phyloP scores from a whole-genome alignment of 768 basidiomycete genomes.

The Coprinopsis sp. region DNA sequence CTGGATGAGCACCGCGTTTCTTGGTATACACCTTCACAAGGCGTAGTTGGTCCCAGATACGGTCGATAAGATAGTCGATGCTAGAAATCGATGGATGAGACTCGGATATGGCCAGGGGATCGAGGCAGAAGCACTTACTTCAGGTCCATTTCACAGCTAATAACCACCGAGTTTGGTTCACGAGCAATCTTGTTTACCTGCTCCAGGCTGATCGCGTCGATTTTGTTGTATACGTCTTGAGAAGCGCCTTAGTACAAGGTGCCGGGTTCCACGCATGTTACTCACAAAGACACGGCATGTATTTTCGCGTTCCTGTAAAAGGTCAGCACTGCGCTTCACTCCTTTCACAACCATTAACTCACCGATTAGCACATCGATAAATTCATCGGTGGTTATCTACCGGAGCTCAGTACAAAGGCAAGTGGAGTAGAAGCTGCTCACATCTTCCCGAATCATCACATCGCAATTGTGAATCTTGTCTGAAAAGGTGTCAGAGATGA shows the following conservation, averaged over 20 bases:
- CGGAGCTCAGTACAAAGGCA: slow-evolving; percentile 4
- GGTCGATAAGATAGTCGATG: slow-evolving; percentile 67
- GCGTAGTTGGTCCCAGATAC: slow-evolving; percentile 75
- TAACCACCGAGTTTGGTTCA: slow-evolving; percentile 83
- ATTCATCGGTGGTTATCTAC: slow-evolving; percentile 92
- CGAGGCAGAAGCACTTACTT: slow-evolving; percentile 53
- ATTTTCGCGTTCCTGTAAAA: slow-evolving; percentile 81
- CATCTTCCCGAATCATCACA: slow-evolving; percentile 98
- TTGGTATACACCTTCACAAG: slow-evolving; percentile 95
- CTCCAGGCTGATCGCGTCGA: slow-evolving; percentile 83
- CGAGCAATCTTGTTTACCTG: slow-evolving; percentile 79
- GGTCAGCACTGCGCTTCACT: neutral
- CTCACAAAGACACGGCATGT: slow-evolving; percentile 88
- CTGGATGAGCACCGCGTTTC: slow-evolving; percentile 92
- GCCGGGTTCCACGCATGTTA: slow-evolving; percentile 4
- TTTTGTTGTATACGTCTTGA: slow-evolving; percentile 93
- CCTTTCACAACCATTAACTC: slow-evolving; percentile 9
- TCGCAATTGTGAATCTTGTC: slow-evolving; percentile 93
- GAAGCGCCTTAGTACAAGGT: neutral
- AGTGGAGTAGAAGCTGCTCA: slow-evolving; percentile 37
- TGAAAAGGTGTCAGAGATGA: slow-evolving; percentile 21
- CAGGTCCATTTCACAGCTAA: slow-evolving; percentile 91
- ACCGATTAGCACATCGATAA: slow-evolving; percentile 98
- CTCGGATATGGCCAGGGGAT: neutral
- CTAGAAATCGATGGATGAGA: slow-evolving; percentile 29